Percentiles rank a stretch among this genome's conserved stretches.
Evolutionary conservation across 495 filamentous ascomycete species (phyloP).

Genomic region (Aspergillus taichungensis): DNA sequence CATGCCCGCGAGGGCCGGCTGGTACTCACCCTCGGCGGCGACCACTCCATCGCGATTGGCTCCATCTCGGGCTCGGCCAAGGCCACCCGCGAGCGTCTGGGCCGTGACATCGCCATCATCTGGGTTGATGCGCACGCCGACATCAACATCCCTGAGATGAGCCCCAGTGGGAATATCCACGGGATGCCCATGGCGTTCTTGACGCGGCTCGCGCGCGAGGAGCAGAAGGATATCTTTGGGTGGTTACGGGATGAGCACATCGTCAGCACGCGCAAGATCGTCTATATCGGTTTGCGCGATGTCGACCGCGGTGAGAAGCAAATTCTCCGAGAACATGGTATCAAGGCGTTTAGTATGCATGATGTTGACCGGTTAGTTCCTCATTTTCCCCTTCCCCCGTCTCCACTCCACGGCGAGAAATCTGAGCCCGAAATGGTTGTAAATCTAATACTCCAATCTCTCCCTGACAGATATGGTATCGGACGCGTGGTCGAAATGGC

Average conservation of each 20-base stretch:
- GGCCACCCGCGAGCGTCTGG: constrained; percentile 74
- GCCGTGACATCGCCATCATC: constrained; percentile 80
- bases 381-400: neutral
- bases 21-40: constrained; percentile 88
- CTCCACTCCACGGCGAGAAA: neutral
- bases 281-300: constrained; percentile 94
- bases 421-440: neutral
- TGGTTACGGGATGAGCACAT: constrained; percentile 65
- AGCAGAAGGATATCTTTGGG: constrained; percentile 67
- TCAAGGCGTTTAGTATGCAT: constrained; percentile 97
- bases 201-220: constrained; percentile 70
- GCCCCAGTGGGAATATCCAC: constrained; percentile 87
- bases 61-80: constrained; percentile 76
- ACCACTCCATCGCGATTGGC: constrained; percentile 95
- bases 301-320: constrained; percentile 88
- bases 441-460: neutral
- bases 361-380: constrained; percentile 77
- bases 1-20: constrained; percentile 79
- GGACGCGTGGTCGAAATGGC: constrained; percentile 97
- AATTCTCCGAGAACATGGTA: constrained; percentile 75
- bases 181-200: constrained; percentile 96
- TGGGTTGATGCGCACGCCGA: constrained; percentile 99
- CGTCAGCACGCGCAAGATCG: constrained; percentile 73
- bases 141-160: constrained; percentile 92
- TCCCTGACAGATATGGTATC: constrained; percentile 62